Conservation (phyloP, 2,329 filamentous ascomycete genomes). For the Colletotrichum musicola region DNA sequence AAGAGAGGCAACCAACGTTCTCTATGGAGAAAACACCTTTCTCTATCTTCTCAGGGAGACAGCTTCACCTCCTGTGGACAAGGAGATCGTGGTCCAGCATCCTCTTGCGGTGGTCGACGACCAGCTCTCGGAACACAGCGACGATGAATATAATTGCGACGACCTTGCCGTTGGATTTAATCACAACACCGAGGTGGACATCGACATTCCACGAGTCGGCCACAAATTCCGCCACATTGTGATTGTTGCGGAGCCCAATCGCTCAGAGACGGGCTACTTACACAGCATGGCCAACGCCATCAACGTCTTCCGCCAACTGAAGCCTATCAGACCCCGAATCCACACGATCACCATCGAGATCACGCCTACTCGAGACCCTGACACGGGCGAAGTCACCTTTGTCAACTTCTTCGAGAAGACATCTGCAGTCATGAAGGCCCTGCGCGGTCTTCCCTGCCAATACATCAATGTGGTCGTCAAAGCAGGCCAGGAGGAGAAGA, state of each 20-base stretch:
- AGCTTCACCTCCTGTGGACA: constrained; percentile 40
- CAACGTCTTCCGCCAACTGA: constrained; percentile 47
- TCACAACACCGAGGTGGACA: constrained; percentile 43
- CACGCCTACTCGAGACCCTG: constrained; percentile 43
- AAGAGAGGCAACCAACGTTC: constrained; percentile 53
- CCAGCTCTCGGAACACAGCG: constrained; percentile 17
- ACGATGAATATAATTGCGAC: constrained; percentile 18
- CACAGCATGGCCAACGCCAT: constrained; percentile 52
- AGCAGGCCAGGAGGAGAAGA: constrained; percentile 36
- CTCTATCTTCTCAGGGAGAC: constrained; percentile 59
- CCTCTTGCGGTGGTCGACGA: constrained; percentile 5
- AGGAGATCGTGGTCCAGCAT: constrained; percentile 31
- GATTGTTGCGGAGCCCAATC: constrained; percentile 58
- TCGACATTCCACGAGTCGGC: constrained; percentile 53
- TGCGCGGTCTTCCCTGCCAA: constrained; percentile 51
- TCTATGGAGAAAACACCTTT: constrained; percentile 64
- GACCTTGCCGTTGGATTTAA: constrained; percentile 20
- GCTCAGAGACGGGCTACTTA: constrained; percentile 45
- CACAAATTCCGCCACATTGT: constrained; percentile 55
- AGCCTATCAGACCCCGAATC: constrained; percentile 44
- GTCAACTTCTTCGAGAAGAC: constrained; percentile 50
- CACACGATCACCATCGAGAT: constrained; percentile 59
- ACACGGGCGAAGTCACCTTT: constrained; percentile 48
- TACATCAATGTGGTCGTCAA: constrained; percentile 52
- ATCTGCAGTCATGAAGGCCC: constrained; percentile 46